Evolutionary conservation across 257 asterid genomes (phyloP).

Genomic region (Echium plantagineum): DNA sequence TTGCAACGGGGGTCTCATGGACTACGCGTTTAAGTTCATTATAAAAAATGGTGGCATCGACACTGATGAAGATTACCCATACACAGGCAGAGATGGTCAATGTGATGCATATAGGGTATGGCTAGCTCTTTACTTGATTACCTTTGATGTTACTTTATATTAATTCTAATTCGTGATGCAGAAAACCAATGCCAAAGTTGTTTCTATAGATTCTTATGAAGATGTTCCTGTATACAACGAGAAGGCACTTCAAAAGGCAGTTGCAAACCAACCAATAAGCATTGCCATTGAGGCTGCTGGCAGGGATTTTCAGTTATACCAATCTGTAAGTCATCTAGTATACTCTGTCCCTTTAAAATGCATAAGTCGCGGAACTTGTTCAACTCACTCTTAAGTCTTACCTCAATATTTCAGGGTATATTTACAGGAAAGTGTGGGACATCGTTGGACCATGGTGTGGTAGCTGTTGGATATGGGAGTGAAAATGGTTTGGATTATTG

Average conservation of each 20-base stretch:
- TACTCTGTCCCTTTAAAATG: not conserved
- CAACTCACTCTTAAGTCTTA: too few species aligned
- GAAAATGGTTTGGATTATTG: conserved; percentile 47
- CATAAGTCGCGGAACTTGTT: not conserved
- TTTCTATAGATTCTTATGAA: conserved; percentile 44
- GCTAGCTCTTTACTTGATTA: too few species aligned
- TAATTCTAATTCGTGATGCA: conserved; percentile 14
- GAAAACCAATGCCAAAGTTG: conserved; percentile 57
- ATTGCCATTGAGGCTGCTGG: conserved; percentile 75
- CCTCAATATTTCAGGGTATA: conserved; percentile 35
- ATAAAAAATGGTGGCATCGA: too few species aligned
- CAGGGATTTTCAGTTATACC: conserved; percentile 54
- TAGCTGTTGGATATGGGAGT: conserved; percentile 55
- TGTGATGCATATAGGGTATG: too few species aligned
- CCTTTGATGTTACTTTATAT: too few species aligned
- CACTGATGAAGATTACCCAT: too few species aligned
- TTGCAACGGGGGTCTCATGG: too few species aligned
- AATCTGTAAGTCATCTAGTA: conserved; percentile 24
- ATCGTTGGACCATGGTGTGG: conserved; percentile 61
- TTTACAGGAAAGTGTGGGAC: conserved; percentile 51
- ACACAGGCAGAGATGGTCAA: too few species aligned
- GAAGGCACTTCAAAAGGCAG: conserved; percentile 44
- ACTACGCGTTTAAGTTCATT: too few species aligned
- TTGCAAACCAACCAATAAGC: conserved; percentile 41
- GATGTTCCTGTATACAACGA: conserved; percentile 36